phyloP scores from a whole-genome alignment of 768 basidiomycete genomes.

The Trametopsis cervina region DNA sequence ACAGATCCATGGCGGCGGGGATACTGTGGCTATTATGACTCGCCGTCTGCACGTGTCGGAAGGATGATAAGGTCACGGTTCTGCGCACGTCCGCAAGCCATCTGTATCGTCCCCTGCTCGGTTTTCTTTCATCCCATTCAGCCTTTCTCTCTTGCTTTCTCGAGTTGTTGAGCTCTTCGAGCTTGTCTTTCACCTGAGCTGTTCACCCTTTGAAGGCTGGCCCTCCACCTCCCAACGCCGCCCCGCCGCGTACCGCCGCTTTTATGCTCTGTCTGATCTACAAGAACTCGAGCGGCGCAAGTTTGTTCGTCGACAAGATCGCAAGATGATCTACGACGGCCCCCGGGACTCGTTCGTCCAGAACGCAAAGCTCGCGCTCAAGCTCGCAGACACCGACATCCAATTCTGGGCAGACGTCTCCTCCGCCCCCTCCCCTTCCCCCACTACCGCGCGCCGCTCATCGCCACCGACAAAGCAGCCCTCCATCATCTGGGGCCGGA shows the following conservation, averaged over 20 bases:
- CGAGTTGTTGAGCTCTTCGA: too few species aligned
- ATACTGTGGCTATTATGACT: not conserved
- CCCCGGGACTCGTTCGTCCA: constrained; percentile 4
- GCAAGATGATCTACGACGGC: constrained; percentile 3
- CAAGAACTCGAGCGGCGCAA: not conserved
- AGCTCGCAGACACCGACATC: constrained; percentile 1
- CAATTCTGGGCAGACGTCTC: not conserved
- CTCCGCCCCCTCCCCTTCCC: not conserved
- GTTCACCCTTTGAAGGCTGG: constrained; percentile 1
- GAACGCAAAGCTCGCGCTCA: constrained; percentile 6
- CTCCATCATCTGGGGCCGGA: not conserved
- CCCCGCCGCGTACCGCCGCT: too few species aligned
- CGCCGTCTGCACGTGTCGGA: constrained; percentile 4
- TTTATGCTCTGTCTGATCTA: not conserved
- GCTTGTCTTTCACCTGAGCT: not conserved
- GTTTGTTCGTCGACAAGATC: not conserved
- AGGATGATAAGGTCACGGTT: constrained; percentile 5
- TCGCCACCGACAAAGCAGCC: too few species aligned
- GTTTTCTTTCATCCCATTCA: too few species aligned
- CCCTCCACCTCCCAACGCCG: not conserved
- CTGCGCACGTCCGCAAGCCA: not conserved
- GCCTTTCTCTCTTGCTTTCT: too few species aligned
- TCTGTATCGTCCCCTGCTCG: not conserved
- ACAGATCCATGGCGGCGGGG: too few species aligned
- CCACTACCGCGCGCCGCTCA: too few species aligned